Base-by-base conservation (phyloP, 345 rosid genomes). In the Hibiscus tridactylites region DNA sequence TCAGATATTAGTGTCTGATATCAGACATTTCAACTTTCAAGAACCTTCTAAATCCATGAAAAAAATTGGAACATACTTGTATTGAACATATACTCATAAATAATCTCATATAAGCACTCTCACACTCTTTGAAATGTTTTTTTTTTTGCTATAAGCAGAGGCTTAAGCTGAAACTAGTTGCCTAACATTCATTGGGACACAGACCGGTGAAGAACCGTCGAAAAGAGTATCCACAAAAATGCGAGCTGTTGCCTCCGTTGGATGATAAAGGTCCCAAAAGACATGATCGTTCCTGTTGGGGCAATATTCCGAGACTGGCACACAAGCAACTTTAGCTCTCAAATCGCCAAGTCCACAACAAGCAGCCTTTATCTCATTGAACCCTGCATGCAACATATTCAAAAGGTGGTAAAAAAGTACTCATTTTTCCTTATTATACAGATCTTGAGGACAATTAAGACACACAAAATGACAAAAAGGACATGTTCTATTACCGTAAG, bases 231-330 rank as follows among this genome's bases (percentile, higher is more conserved):
- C 88, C 4, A 83, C 84, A 52, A 86, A 21, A 42, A 82, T 74
- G 0, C 70, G 60, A 73, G 83, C 81, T 10, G 83, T 79, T 2
- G 87, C 88, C 75, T 91, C 88, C 2, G 90, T 87, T 9, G 96
- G 94, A 79, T 91, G 96, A 31, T 46, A 81, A 3, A 76, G 56
- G 79, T 93, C 98, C 98, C 98, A 89, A 24, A 87, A 93, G 0
- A 89, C 17, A 81, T 88, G 89, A 61, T 87, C 81, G 24, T 11
- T 85, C 74, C 98, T 77, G 79, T 93, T 83, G 44, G 86, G n/a
- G 68, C 98, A 91, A 50, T 72, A 78, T 4, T 59, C 74, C 0
- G 96, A 61, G 3, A 84, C 16, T 0, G 91, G 96, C 28, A 83
- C 4, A 72, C 97, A 93, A 21, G 89, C 84, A 7, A 69, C 3